Percentiles rank a stretch among this genome's conserved stretches.
These are phyloP conservation scores for Yamadazyma jaroonii DNA, from an alignment of 1,139 yeast species.

Conservation along the genomic window DNA sequence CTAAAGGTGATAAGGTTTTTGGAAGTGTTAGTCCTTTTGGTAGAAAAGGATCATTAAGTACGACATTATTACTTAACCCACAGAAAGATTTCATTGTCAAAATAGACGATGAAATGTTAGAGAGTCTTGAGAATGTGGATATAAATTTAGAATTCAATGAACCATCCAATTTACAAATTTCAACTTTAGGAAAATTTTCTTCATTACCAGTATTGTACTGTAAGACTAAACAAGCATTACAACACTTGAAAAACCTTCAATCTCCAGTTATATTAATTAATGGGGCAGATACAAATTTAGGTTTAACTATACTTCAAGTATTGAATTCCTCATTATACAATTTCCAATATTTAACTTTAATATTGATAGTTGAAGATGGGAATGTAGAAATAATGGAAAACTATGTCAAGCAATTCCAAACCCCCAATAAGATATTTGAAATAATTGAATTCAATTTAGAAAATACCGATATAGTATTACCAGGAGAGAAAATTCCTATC, in stretches of 20 bases:
- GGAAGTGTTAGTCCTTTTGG: slow-evolving; percentile 35
- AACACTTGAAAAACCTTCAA: slow-evolving; percentile 19
- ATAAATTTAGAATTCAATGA: slow-evolving; percentile 14
- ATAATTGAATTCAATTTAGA: slow-evolving; percentile 35
- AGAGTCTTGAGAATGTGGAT: slow-evolving; percentile 19
- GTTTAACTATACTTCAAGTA: slow-evolving; percentile 35
- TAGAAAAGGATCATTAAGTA: slow-evolving; percentile 37
- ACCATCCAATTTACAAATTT: slow-evolving; percentile 3
- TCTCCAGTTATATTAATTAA: slow-evolving; percentile 35
- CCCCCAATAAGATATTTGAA: slow-evolving; percentile 19
- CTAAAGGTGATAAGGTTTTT: slow-evolving; percentile 35
- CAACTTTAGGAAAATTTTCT: slow-evolving; percentile 32
- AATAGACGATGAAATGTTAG: slow-evolving; percentile 25
- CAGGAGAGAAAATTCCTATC: slow-evolving; percentile 35
- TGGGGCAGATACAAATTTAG: slow-evolving; percentile 45
- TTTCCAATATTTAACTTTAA: slow-evolving; percentile 25
- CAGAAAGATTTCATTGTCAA: slow-evolving; percentile 29
- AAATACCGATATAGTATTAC: slow-evolving; percentile 34
- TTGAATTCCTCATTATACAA: slow-evolving; percentile 24
- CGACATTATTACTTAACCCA: slow-evolving; percentile 35
- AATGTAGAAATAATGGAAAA: slow-evolving; percentile 20
- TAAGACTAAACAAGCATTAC: slow-evolving; percentile 38
- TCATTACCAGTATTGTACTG: slow-evolving; percentile 37
- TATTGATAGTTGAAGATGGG: slow-evolving; percentile 32
- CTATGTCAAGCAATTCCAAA: slow-evolving; percentile 20